phyloP scores from a whole-genome alignment of 2,329 filamentous ascomycete genomes.

The Pseudogymnoascus sp. region DNA sequence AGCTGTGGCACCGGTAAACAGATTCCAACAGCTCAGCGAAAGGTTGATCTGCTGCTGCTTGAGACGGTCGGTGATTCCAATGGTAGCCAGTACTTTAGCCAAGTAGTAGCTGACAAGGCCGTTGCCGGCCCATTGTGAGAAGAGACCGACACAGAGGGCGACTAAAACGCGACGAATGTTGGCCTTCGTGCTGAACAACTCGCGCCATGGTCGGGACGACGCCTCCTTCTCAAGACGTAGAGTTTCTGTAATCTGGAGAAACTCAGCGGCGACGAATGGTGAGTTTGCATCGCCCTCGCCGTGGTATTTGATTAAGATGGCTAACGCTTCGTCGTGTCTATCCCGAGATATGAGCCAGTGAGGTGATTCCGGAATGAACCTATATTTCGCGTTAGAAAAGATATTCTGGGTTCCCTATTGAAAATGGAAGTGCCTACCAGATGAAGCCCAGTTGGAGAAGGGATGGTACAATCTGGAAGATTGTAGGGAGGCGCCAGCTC shows the following conservation, averaged over 20 bases:
- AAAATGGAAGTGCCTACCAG: constrained; percentile 21
- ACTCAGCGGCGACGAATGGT: neutral
- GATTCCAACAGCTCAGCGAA: neutral
- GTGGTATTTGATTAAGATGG: constrained; percentile 23
- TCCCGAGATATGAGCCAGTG: constrained; percentile 17
- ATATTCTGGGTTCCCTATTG: neutral
- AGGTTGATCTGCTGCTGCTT: constrained; percentile 20
- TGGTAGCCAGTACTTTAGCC: constrained; percentile 27
- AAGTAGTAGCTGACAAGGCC: constrained; percentile 38
- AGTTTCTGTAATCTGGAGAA: neutral
- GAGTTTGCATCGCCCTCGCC: neutral
- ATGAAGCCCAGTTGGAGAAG: neutral
- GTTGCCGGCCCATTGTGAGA: constrained; percentile 51
- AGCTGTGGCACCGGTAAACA: neutral
- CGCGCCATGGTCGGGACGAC: neutral
- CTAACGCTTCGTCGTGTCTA: constrained; percentile 18
- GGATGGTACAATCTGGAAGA: neutral
- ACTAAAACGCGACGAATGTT: neutral
- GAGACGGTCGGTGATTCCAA: constrained; percentile 28
- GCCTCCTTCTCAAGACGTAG: neutral
- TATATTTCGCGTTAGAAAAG: constrained; percentile 13
- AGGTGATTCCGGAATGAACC: constrained; percentile 18
- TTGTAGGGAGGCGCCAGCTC: neutral
- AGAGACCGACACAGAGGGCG: constrained; percentile 40
- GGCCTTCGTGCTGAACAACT: neutral